Percentiles rank a stretch among this genome's conserved stretches.
Evolutionary conservation across 306 rosid species (phyloP).

Genomic region (Potentilla sterilis): DNA sequence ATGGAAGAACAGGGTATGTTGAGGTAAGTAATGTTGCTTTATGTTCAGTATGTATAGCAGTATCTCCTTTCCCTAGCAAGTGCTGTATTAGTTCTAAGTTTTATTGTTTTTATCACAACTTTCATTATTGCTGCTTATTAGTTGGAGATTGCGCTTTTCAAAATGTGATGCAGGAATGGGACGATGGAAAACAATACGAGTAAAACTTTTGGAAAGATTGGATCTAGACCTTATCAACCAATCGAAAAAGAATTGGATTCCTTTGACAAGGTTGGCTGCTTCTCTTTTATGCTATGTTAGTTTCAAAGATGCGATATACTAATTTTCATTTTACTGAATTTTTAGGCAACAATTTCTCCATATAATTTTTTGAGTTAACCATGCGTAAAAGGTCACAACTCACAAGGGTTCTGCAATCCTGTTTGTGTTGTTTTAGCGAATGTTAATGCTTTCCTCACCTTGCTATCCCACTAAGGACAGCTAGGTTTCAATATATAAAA

Average conservation of each 20-base stretch:
- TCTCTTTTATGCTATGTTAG: slow-evolving; percentile 5
- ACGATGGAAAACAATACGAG: slow-evolving; percentile 37
- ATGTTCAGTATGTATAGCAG: neutral
- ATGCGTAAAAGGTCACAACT: neutral
- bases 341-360: slow-evolving; percentile 5
- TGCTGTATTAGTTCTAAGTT: neutral
- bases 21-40: slow-evolving; percentile 51
- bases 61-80: neutral
- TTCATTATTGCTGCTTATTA: neutral
- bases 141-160: neutral
- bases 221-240: slow-evolving; percentile 39
- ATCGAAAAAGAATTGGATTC: slow-evolving; percentile 58
- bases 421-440: neutral
- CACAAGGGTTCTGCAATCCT: neutral
- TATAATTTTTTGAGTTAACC: neutral
- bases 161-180: slow-evolving; percentile 65
- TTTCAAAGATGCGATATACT: neutral
- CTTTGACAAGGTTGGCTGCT: slow-evolving; percentile 72
- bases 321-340: neutral
- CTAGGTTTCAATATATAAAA: neutral
- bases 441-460: neutral
- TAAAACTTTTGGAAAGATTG: slow-evolving; percentile 36
- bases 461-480: neutral
- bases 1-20: slow-evolving; percentile 69
- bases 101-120: neutral